Conservation (phyloP, 192 early-diverging fungal genomes). For the Podila clonocystis region DNA sequence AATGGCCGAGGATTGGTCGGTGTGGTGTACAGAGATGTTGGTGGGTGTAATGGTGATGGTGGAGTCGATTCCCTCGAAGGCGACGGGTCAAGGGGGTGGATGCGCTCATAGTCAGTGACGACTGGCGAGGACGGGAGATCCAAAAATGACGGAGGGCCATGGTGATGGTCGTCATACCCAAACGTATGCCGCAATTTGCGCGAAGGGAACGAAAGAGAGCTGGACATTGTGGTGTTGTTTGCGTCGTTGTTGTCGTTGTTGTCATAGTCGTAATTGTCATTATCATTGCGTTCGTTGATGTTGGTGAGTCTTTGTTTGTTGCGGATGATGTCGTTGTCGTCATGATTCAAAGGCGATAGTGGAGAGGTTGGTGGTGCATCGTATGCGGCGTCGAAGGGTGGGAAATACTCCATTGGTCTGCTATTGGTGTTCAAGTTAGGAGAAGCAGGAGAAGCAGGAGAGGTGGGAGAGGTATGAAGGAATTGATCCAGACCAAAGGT, state of each 20-base stretch:
- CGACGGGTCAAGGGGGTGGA: too few relatives aligned
- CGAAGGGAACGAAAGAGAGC: background rate
- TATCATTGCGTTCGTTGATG: background rate
- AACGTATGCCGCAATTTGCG: background rate
- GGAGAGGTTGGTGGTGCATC: background rate
- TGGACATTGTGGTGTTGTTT: background rate
- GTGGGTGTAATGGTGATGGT: too few relatives aligned
- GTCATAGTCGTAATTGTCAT: background rate
- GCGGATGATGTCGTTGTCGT: background rate
- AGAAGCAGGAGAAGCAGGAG: background rate
- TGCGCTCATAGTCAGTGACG: too few relatives aligned
- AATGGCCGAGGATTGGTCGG: background rate
- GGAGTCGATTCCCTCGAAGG: too few relatives aligned
- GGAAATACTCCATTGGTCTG: background rate
- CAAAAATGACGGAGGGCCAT: too few relatives aligned
- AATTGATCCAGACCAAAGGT: constrained; percentile 13
- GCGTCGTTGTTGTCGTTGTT: background rate
- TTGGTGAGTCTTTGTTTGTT: background rate
- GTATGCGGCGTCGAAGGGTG: background rate
- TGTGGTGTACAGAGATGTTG: background rate
- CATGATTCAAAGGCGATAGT: background rate
- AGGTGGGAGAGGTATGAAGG: too few relatives aligned
- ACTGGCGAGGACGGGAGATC: too few relatives aligned
- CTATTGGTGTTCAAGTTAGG: background rate
- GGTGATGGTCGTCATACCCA: background rate